Conservation (phyloP, 2,329 filamentous ascomycete species). For the Eurotiales sp. region DNA sequence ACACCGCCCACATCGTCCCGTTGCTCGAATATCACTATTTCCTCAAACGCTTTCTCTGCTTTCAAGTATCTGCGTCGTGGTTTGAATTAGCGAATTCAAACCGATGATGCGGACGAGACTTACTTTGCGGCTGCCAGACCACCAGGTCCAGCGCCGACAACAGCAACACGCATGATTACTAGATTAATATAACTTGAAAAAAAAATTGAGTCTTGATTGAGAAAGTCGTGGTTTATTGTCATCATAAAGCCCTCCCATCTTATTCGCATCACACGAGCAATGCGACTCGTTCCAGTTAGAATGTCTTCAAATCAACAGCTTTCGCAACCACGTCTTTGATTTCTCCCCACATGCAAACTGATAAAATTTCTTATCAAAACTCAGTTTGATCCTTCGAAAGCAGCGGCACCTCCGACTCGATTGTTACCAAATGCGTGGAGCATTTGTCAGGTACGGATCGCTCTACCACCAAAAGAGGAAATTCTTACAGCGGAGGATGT, state of each 20-base stretch:
- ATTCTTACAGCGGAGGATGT: not conserved
- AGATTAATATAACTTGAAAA: no score
- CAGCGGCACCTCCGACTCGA: not conserved
- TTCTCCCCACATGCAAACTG: not conserved
- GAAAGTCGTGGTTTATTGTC: not conserved
- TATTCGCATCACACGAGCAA: no score
- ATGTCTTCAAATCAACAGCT: not conserved
- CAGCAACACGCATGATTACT: not conserved
- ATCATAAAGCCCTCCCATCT: no score
- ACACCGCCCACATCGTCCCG: slow-evolving; percentile 72
- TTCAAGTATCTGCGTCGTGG: slow-evolving; percentile 71
- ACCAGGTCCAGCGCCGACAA: slow-evolving; percentile 6
- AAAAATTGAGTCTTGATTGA: not conserved
- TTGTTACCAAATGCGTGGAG: not conserved
- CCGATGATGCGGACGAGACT: slow-evolving; percentile 7
- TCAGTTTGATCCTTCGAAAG: not conserved
- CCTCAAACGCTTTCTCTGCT: slow-evolving; percentile 66
- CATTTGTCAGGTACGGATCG: not conserved
- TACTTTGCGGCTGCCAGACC: slow-evolving; percentile 9
- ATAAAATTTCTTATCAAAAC: not conserved
- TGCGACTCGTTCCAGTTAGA: no score
- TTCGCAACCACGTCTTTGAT: not conserved
- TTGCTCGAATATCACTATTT: slow-evolving; percentile 78
- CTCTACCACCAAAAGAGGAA: not conserved
- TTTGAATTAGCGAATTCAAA: slow-evolving; percentile 21